These are phyloP conservation scores for Solanum infundibuliforme DNA, from an alignment of 257 asterid species.

Conservation along the genomic window DNA sequence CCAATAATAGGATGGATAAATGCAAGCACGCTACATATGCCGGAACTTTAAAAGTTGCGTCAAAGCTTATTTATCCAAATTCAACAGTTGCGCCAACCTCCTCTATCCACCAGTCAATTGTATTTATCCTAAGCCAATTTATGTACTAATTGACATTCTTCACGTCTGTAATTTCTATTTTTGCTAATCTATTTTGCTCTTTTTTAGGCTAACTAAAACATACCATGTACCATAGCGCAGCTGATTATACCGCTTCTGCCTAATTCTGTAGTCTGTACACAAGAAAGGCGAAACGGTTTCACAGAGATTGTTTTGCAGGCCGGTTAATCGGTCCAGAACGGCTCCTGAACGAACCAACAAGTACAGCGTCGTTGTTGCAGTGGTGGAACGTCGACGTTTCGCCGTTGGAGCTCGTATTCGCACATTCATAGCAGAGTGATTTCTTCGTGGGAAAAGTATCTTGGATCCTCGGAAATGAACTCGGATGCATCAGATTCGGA, in stretches of 20 bases:
- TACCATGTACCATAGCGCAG: not conserved
- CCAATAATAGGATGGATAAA: not conserved
- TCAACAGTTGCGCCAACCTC: not conserved
- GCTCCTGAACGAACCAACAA: conserved; percentile 14
- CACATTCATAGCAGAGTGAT: conserved; percentile 38
- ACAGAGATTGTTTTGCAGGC: conserved; percentile 22
- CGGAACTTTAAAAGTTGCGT: too few species aligned
- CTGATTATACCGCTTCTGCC: not conserved
- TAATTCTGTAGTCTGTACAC: not conserved
- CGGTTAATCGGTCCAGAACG: conserved; percentile 46
- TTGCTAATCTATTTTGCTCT: not conserved
- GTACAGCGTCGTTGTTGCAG: conserved; percentile 52
- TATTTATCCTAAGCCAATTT: not conserved
- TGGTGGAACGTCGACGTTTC: conserved; percentile 42
- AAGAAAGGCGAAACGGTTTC: not conserved
- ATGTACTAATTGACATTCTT: not conserved
- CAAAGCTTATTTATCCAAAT: not conserved
- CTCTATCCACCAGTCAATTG: not conserved
- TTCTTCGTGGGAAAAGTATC: conserved; percentile 12
- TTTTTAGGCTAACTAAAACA: not conserved
- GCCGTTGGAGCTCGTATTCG: conserved; percentile 12
- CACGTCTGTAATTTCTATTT: not conserved
- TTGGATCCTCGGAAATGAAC: conserved; percentile 12
- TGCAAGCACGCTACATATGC: too few species aligned
- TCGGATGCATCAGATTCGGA: conserved; percentile 6